These are phyloP conservation scores for Cadophora gregata DNA, from an alignment of 2,329 filamentous ascomycete genomes.

Conservation along the genomic window DNA sequence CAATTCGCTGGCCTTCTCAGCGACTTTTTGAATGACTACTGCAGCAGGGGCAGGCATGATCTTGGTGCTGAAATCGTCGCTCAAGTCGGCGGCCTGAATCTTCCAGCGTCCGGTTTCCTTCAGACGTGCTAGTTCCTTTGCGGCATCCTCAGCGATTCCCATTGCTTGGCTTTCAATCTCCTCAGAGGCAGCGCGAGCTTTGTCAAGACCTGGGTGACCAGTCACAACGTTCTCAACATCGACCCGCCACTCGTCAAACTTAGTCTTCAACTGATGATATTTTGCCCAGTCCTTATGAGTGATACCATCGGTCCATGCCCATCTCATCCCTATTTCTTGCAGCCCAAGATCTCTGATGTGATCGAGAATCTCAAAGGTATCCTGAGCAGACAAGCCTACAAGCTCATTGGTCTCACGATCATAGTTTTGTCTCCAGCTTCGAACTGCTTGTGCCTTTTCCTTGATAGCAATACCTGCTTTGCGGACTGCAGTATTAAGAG, in stretches of 20 bases:
- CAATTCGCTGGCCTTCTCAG: constrained; percentile 39
- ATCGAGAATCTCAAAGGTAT: constrained; percentile 71
- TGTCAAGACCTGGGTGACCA: constrained; percentile 71
- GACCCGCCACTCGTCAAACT: constrained; percentile 82
- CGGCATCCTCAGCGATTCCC: constrained; percentile 77
- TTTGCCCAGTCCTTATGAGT: constrained; percentile 98
- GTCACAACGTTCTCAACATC: constrained; percentile 80
- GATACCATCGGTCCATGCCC: constrained; percentile 94
- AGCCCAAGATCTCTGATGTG: constrained; percentile 71
- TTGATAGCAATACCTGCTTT: constrained; percentile 66
- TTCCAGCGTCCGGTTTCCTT: constrained; percentile 90
- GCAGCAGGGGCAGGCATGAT: constrained; percentile 63
- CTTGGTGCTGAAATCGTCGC: constrained; percentile 79
- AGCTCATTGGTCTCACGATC: constrained; percentile 62
- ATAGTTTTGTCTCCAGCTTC: constrained; percentile 66
- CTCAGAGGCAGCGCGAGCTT: constrained; percentile 70
- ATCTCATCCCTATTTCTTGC: constrained; percentile 76
- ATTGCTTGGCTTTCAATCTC: constrained; percentile 81
- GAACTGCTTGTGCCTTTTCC: constrained; percentile 66
- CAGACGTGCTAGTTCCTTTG: constrained; percentile 77
- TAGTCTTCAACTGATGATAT: constrained; percentile 85
- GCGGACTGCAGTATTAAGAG: constrained; percentile 59
- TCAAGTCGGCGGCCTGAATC: constrained; percentile 73
- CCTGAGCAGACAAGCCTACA: constrained; percentile 63
- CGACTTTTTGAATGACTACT: constrained; percentile 46